Evolutionary conservation across 352 stramenopile species (phyloP).

Genomic region (Phytopythium kandeliae): DNA sequence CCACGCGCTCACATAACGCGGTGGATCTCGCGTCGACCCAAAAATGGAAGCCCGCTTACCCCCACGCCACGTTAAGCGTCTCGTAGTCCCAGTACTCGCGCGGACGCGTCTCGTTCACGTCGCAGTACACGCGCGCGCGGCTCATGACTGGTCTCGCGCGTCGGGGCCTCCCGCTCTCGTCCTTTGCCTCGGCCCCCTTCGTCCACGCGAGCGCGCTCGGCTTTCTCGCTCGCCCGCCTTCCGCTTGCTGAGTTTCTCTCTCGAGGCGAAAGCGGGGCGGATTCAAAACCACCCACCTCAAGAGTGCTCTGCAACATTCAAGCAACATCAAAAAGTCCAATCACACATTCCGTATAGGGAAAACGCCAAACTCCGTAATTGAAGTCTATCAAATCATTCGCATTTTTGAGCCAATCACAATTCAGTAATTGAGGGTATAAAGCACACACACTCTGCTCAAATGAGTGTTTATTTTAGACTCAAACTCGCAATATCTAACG

Average conservation of each 20-base stretch:
- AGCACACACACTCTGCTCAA: too few species aligned
- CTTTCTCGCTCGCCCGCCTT: conserved; percentile 8
- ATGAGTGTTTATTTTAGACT: too few species aligned
- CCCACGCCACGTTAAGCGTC: conserved; percentile 95
- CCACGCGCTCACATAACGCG: too few species aligned
- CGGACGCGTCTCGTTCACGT: conserved; percentile 95
- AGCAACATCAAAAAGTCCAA: too few species aligned
- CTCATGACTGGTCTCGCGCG: conserved; percentile 34
- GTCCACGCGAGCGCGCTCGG: conserved; percentile 7
- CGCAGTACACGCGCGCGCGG: conserved; percentile 86
- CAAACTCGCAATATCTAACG: too few species aligned
- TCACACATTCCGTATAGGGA: too few species aligned
- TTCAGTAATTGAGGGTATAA: too few species aligned
- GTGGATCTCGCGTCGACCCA: too few species aligned
- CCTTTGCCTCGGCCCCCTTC: neutral
- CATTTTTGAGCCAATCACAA: too few species aligned
- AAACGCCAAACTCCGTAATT: neutral
- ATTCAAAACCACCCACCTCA: conserved; percentile 9
- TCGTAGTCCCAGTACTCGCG: conserved; percentile 99
- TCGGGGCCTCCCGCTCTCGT: conserved; percentile 1
- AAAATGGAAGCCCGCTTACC: conserved; percentile 25
- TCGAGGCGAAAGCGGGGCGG: neutral
- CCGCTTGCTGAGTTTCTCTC: conserved; percentile 13
- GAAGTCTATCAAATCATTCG: too few species aligned
- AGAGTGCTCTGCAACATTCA: neutral